phyloP scores from a whole-genome alignment of 148 eudicot species.

The Persicaria maculosa region DNA sequence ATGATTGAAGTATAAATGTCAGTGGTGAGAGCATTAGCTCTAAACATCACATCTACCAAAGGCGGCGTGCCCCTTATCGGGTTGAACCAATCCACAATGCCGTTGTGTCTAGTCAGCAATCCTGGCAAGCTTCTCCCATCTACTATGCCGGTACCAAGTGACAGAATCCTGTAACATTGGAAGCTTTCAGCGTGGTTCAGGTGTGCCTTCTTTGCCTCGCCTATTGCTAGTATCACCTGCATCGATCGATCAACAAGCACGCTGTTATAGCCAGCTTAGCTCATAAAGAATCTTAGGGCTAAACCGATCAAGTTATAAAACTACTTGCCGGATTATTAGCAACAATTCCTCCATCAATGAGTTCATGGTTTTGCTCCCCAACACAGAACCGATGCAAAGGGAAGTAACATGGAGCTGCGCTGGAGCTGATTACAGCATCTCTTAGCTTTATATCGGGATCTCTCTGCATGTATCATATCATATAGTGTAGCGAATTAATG shows the following conservation, averaged over 20 bases:
- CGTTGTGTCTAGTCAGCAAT: neutral
- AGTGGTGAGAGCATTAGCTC: conserved; percentile 1
- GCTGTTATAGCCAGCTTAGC: too few relatives aligned
- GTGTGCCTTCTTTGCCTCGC: conserved; percentile 25
- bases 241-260: neutral
- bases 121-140: neutral
- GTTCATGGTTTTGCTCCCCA: conserved; percentile 20
- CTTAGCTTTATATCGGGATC: conserved; percentile 28
- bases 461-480: neutral
- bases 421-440: conserved; percentile 36
- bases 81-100: neutral
- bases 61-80: neutral
- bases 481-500: too few relatives aligned
- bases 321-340: conserved; percentile 37
- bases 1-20: conserved; percentile 3
- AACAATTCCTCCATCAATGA: conserved; percentile 45
- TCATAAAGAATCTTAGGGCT: too few relatives aligned
- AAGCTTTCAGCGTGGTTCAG: neutral
- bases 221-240: conserved; percentile 24
- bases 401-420: conserved; percentile 44
- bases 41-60: neutral
- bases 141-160: neutral
- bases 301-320: too few relatives aligned
- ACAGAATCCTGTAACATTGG: neutral
- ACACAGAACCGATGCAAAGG: conserved; percentile 32